Evolutionary conservation across 129 eudicot genomes (phyloP), one percentile per base, ranked within the genome.

Genomic region (Saussurea involucrata): DNA sequence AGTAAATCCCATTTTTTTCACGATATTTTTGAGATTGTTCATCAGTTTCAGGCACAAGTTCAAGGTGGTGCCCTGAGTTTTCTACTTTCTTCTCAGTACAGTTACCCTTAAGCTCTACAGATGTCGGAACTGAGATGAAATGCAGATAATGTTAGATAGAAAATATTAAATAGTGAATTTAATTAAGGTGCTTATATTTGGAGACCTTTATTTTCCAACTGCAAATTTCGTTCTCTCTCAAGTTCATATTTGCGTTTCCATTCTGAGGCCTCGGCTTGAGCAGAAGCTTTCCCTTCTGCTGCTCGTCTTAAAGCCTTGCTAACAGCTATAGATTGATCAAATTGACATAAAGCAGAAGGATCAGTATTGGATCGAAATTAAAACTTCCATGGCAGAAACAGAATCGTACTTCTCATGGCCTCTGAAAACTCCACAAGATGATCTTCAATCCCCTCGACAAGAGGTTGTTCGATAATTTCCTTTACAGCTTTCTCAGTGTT

Each of bases 231-330:
- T 36, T 78, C 83, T 75, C 88, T 85, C 87, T 91, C 97, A 78
- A 86, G 75, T 83, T 95, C 99, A 82, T 87, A 95, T 82, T 92
- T 95, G 20, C 97, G 97, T 85, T 95, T 92, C 99, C 99, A 95
- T 75, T 95, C 99, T 75, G 89, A 84, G 15, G 99, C 99, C 81
- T 95, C 99, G 57, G 97, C 93, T 82, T 86, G 94, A 49, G 97
- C 97, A 66, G 97, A 85, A 66, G 99, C 99, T 87, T 95, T 95
- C 24, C 96, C 99, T 82, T 95, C 99, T 55, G 96, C 88, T 34
- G 81, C 97, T 70, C 81, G 85, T 73, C 95, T 83, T 70, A 95
- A 78, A 66, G 89, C 94, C 88, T 92, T 95, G 72, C 94, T 87
- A 76, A 95, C 96, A 82, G 99, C 99, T 95, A 53, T 63, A 82